Evolutionary conservation across 164 flowering plant genomes (phyloP), one percentile per base, ranked within the genome.

Genomic region (Akebia trifoliata): DNA sequence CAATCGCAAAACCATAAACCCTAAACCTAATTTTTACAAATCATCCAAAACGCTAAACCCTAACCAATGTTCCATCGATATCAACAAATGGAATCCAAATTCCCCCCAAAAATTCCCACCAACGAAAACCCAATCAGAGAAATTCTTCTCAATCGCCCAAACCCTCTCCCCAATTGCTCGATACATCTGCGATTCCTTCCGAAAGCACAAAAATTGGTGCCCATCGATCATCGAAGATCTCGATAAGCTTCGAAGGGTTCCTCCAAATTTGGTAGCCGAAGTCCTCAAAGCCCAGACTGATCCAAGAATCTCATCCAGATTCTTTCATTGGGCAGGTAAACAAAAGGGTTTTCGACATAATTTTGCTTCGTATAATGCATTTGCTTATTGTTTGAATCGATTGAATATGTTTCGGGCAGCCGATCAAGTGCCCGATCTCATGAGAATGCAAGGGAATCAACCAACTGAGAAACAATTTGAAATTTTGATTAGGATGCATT

Each of bases 281-380:
- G 89, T 90, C 18, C 81, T 93, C 18, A 90, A 87, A 62, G 74
- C 76, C 11, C 79, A 80, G 59, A 69, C 61, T 22, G 79, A 87
- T 66, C 79, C 95, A 14, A 61, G 47, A 8, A 38, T 84, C 15
- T 82, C 83, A 6, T 72, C 97, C 66, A 81, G 78, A 75, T 90
- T 93, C 75, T 93, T 93, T 67, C 79, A 76, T 54, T 93, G 97
- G 96, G 96, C 97, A 17, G 87, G 95, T 64, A 93, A 83, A 75
- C 99, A 93, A 45, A 93, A 90, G 76, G 99, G 99, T 8, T 90
- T 69, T 49, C 67, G 66, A 44, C 97, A 94, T 49, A 78, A 74
- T 67, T 94, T 72, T 38, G 76, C 83, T 39, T 70, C 86, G 15
- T 94, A 86, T 52, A 90, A 94, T 68, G 97, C 99, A 6, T 78